Conservation (phyloP, 345 rosid genomes). For the Aethionema arabicum region DNA sequence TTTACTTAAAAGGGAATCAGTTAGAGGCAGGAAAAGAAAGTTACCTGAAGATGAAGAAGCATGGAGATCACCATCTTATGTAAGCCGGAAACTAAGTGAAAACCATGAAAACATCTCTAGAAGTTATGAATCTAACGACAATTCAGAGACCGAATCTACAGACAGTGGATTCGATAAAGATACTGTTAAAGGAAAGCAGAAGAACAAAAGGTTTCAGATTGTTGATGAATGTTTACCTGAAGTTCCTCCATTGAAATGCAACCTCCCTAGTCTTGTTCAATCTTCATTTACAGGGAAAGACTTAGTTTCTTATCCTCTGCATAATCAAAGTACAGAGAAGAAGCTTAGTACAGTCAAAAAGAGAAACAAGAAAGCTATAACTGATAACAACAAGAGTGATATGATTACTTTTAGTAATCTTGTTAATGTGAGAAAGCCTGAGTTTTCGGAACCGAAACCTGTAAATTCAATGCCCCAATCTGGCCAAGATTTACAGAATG, state of each 20-base stretch:
- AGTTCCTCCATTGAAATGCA: slow-evolving; percentile 32
- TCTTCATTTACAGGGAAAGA: slow-evolving; percentile 39
- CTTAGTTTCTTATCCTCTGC: slow-evolving; percentile 38
- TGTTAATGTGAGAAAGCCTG: slow-evolving; percentile 35
- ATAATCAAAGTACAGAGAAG: slow-evolving; percentile 43
- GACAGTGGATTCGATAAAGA: slow-evolving; percentile 37
- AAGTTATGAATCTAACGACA: slow-evolving; percentile 42
- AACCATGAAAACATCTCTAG: slow-evolving; percentile 20
- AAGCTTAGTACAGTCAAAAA: slow-evolving; percentile 40
- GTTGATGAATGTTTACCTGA: slow-evolving; percentile 33
- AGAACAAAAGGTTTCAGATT: slow-evolving; percentile 39
- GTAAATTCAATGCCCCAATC: slow-evolving; percentile 34
- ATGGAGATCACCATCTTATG: slow-evolving; percentile 36
- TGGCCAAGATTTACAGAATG: slow-evolving; percentile 36
- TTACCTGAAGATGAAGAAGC: slow-evolving; percentile 46
- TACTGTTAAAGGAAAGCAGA: slow-evolving; percentile 44
- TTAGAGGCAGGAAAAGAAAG: slow-evolving; percentile 53
- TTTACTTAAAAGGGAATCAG: slow-evolving; percentile 34
- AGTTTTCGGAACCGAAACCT: slow-evolving; percentile 30
- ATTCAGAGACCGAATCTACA: slow-evolving; percentile 35
- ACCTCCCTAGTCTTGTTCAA: slow-evolving; percentile 26
- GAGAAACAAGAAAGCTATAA: slow-evolving; percentile 47
- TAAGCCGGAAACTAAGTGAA: slow-evolving; percentile 22
- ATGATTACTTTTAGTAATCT: slow-evolving; percentile 33
- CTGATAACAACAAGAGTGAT: slow-evolving; percentile 40